A percentile compares a stretch with the other conserved stretches of the same genome.
Evolutionary conservation across 352 stramenopile genomes (phyloP).

Genomic region (Globisporangium recalcitrans): DNA sequence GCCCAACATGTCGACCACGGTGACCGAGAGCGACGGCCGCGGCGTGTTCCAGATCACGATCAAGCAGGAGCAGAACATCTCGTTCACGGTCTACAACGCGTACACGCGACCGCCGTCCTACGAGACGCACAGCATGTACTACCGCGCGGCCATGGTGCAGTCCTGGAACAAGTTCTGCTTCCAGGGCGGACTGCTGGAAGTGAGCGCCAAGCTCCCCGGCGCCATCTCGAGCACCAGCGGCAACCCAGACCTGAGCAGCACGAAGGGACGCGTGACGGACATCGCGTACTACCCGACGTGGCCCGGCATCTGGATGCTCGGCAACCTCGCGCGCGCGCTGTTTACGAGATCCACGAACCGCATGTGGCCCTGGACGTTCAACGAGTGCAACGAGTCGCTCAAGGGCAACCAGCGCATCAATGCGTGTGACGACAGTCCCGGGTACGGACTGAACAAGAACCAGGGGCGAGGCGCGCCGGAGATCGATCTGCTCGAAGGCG

Average conservation of each 20-base stretch:
- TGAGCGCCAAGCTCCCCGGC: constrained; percentile 77
- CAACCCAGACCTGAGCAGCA: constrained; percentile 78
- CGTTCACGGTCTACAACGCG: constrained; percentile 57
- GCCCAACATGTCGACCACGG: constrained; percentile 44
- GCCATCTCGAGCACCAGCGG: constrained; percentile 42
- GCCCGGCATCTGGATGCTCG: constrained; percentile 95
- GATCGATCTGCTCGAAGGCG: constrained; percentile 94
- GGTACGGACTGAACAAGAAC: constrained; percentile 88
- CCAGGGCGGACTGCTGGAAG: constrained; percentile 39
- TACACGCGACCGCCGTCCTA: constrained; percentile 46
- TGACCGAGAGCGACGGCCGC: constrained; percentile 31
- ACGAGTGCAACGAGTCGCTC: constrained; percentile 87
- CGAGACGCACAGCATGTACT: constrained; percentile 26
- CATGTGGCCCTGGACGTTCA: constrained; percentile 95
- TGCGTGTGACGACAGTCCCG: constrained; percentile 87
- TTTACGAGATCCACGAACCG: constrained; percentile 91
- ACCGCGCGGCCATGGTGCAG: constrained; percentile 79
- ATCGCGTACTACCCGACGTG: constrained; percentile 73
- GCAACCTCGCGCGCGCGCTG: constrained; percentile 92
- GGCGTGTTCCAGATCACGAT: constrained; percentile 43
- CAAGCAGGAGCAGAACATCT: constrained; percentile 38
- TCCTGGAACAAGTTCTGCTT: constrained; percentile 95
- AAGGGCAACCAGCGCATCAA: constrained; percentile 68
- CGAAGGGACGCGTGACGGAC: constrained; percentile 31
- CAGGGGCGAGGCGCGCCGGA: constrained; percentile 90